Conservation (phyloP, 208 protist genomes). For the Trichomonas gallinae region DNA sequence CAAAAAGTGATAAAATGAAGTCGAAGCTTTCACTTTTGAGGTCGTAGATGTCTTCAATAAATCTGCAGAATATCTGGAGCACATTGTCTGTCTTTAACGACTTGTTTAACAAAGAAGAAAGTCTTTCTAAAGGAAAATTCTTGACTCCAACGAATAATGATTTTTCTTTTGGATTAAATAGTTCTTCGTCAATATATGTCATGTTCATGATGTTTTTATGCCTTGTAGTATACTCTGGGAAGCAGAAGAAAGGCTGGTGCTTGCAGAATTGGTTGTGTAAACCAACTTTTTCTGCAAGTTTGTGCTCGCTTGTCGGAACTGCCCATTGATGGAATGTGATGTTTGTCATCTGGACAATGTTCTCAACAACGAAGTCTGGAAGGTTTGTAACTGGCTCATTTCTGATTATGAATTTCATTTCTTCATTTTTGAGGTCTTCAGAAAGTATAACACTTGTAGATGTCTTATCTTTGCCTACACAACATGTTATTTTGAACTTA, state of each 20-base stretch:
- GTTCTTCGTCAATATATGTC: neutral
- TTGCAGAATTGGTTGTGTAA: neutral
- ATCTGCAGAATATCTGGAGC: neutral
- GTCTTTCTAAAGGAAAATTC: neutral
- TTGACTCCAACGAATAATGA: neutral
- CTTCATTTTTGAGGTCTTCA: neutral
- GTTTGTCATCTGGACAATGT: neutral
- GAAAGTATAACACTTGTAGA: neutral
- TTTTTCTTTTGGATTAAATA: neutral
- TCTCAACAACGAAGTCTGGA: neutral
- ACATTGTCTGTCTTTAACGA: neutral
- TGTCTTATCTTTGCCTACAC: neutral
- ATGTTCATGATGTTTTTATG: neutral
- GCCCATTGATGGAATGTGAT: neutral
- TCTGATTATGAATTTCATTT: neutral
- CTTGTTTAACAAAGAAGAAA: neutral
- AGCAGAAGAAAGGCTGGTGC: neutral
- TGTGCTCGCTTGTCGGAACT: neutral
- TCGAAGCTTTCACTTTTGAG: neutral
- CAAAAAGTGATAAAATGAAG: neutral
- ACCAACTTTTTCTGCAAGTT: neutral
- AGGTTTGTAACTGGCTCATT: neutral
- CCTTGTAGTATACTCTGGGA: neutral
- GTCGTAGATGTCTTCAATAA: neutral
- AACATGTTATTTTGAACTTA: neutral